Base-by-base conservation (phyloP, 2,329 filamentous ascomycete species). In the Cadophora luteo-olivacea region DNA sequence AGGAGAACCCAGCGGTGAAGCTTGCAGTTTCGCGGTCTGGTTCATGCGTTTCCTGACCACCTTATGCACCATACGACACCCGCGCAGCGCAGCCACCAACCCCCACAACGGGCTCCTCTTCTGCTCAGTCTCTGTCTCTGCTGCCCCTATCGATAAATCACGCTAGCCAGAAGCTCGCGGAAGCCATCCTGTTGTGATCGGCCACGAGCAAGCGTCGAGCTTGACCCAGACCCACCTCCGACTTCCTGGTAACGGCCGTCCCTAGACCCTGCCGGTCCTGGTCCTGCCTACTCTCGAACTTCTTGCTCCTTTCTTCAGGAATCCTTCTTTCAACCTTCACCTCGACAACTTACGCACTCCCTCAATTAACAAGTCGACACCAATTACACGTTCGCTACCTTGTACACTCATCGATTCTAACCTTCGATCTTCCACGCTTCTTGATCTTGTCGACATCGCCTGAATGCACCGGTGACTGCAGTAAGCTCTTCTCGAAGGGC, bases 401-500 rank as follows among this genome's bases (percentile, higher is more conserved):
- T 55, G 66, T 55, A 64, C 60, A 29, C 51, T 51, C 36, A 66
- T 70, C 64, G 62, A 66, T 67, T 45, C 24, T 58, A 19, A 48
- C n/a, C 33, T 51, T 49, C 64, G 8, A 48, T 45, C 41, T 36
- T 24, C 61, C 54, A 25, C 66, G 45, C 61, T 25, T 41, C 55
- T 64, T 60, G n/a, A 51, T 16, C 60, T 38, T 51, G 25, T 69
- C 60, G 25, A 68, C 67, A 49, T 66, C 70, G 73, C 70, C 75
- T 78, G 76, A 73, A 78, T 78, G 77, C 73, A 73, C 72, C 75
- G 73, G 72, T 77, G 69, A 75, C 61, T 71, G 58, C 63, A 72
- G 68, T 58, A 66, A 76, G 76, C 77, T 78, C 77, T 76, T 72
- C 67, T 71, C 64, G 41, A 72, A 77, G 76, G 72, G 76, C 76